These are phyloP conservation scores for Eucalyptus virginea DNA, from an alignment of 345 rosid species.

Conservation along the genomic window DNA sequence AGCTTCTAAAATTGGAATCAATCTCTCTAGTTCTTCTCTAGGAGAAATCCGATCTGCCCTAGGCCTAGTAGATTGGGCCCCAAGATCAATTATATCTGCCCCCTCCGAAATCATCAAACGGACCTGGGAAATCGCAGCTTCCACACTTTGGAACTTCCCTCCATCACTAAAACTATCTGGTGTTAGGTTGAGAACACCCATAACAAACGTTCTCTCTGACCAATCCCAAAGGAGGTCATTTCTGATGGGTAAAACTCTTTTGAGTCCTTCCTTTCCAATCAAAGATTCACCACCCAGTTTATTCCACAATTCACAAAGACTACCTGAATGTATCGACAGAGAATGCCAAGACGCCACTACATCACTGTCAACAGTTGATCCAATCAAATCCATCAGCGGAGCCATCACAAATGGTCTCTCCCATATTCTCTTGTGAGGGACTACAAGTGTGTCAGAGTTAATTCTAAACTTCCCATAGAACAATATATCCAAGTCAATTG, in stretches of 20 bases:
- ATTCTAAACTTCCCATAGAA: constrained; percentile 67
- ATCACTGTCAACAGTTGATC: constrained; percentile 51
- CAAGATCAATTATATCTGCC: constrained; percentile 76
- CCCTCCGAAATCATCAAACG: constrained; percentile 62
- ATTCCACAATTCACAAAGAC: constrained; percentile 60
- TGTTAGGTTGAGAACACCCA: constrained; percentile 90
- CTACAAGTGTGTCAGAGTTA: constrained; percentile 40
- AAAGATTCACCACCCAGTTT: constrained; percentile 67
- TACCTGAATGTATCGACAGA: constrained; percentile 32
- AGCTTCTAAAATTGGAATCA: constrained; percentile 66
- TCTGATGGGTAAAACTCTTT: constrained; percentile 70
- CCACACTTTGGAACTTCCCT: constrained; percentile 52
- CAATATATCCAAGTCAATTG: constrained; percentile 81
- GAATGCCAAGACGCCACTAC: constrained; percentile 80
- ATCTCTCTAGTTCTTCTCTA: constrained; percentile 64
- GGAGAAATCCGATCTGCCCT: constrained; percentile 59
- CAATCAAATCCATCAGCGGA: constrained; percentile 79
- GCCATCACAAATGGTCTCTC: constrained; percentile 94
- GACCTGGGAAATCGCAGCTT: constrained; percentile 66
- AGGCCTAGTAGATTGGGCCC: constrained; percentile 91
- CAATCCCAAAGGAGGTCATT: constrained; percentile 71
- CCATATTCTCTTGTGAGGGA: constrained; percentile 88
- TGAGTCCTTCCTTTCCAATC: constrained; percentile 66
- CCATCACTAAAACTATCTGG: constrained; percentile 98
- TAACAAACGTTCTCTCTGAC: constrained; percentile 50